Evolutionary conservation across 495 filamentous ascomycete species (phyloP).

Genomic region (Penicillium egyptiacum): DNA sequence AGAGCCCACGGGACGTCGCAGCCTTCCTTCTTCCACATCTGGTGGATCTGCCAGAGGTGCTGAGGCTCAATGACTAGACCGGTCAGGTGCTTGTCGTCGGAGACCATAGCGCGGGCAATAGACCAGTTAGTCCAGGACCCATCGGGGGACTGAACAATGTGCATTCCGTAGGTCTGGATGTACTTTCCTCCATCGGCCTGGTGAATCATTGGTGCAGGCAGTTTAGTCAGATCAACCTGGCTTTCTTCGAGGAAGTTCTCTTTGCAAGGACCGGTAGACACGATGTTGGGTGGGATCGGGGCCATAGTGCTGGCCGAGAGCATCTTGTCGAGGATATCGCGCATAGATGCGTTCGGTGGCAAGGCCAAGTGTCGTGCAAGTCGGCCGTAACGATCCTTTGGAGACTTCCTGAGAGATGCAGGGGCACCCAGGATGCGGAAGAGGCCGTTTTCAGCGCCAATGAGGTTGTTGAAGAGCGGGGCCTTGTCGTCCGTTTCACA

Average conservation of each 20-base stretch:
- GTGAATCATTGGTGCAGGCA: slow-evolving; percentile 30
- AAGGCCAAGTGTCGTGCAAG: slow-evolving; percentile 37
- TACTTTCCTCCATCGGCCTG: slow-evolving; percentile 39
- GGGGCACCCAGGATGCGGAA: slow-evolving; percentile 43
- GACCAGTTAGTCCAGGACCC: slow-evolving; percentile 46
- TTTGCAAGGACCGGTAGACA: slow-evolving; percentile 36
- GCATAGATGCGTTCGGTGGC: slow-evolving; percentile 29
- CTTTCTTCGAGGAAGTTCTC: slow-evolving; percentile 34
- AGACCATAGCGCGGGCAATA: slow-evolving; percentile 42
- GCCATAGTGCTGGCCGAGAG: slow-evolving; percentile 23
- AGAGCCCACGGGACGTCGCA: slow-evolving; percentile 41
- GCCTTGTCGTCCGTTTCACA: slow-evolving; percentile 40
- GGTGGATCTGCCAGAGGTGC: slow-evolving; percentile 38
- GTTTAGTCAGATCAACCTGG: slow-evolving; percentile 36
- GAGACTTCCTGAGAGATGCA: slow-evolving; percentile 24
- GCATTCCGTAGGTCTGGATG: slow-evolving; percentile 44
- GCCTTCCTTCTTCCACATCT: slow-evolving; percentile 40
- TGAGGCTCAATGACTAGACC: slow-evolving; percentile 35
- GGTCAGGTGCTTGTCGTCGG: slow-evolving; percentile 32
- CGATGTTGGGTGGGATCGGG: slow-evolving; percentile 30
- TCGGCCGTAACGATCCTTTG: slow-evolving; percentile 35
- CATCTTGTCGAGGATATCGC: slow-evolving; percentile 36
- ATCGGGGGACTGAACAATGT: slow-evolving; percentile 39
- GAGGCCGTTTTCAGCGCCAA: slow-evolving; percentile 34
- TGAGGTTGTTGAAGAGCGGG: slow-evolving; percentile 45